Percentiles rank a stretch among this genome's conserved stretches.
Evolutionary conservation across 2,329 filamentous ascomycete species (phyloP).

Genomic region (Ceratocystis harringtonii): DNA sequence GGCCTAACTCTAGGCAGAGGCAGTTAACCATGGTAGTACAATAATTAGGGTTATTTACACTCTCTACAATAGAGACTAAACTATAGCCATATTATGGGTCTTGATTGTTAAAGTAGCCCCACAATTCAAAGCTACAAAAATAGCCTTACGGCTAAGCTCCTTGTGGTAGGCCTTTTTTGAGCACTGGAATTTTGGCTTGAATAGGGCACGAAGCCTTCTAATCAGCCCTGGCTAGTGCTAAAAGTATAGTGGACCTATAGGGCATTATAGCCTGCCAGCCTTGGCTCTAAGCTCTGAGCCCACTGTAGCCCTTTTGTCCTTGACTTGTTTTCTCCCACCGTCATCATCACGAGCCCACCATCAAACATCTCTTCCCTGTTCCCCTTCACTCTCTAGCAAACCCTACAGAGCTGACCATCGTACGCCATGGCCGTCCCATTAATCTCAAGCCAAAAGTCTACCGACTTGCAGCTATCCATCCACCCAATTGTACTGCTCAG

Average conservation of each 20-base stretch:
- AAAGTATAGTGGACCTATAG: neutral
- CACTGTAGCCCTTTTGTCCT: neutral
- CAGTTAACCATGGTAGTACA: neutral
- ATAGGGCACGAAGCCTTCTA: neutral
- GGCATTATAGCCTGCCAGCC: no score
- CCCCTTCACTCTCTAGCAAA: neutral
- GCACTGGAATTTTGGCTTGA: no score
- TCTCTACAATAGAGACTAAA: neutral
- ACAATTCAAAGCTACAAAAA: neutral
- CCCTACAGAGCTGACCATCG: neutral
- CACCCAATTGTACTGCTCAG: conserved; percentile 92
- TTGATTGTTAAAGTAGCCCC: neutral
- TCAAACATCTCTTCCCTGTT: neutral
- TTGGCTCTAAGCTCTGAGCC: neutral
- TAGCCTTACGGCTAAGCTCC: neutral
- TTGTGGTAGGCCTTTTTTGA: no score
- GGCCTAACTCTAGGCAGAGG: neutral
- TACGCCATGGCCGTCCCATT: conserved; percentile 22
- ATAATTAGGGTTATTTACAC: neutral
- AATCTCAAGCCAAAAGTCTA: conserved; percentile 50
- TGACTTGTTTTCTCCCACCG: neutral
- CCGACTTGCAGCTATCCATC: conserved; percentile 66
- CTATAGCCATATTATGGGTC: neutral
- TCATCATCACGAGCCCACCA: neutral
- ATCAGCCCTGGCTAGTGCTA: neutral